Conservation (phyloP, 116 monocot species). For the Papilionanthe hybrid region DNA sequence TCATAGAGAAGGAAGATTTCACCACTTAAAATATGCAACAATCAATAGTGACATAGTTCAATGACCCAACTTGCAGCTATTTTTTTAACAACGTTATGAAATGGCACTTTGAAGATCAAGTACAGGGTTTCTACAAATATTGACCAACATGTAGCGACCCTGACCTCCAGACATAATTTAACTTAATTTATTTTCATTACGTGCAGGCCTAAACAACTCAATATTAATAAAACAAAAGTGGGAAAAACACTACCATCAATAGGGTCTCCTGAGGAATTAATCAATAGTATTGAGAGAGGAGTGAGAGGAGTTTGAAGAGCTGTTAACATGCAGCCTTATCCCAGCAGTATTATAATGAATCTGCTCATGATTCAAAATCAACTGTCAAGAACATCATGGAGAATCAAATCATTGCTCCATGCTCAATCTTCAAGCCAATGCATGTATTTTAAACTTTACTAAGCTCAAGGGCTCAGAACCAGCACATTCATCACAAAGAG, state of each 20-base stretch:
- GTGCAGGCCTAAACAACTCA: too few species aligned
- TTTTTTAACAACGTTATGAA: background rate
- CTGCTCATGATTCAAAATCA: background rate
- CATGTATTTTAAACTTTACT: background rate
- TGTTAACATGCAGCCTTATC: background rate
- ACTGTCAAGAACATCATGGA: background rate
- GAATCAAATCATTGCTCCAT: too few species aligned
- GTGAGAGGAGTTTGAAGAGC: too few species aligned
- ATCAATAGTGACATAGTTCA: background rate
- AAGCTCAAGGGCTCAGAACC: background rate
- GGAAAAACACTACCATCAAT: too few species aligned
- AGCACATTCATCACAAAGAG: background rate
- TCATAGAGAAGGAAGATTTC: background rate
- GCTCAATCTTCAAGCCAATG: background rate
- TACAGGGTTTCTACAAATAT: background rate
- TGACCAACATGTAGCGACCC: too few species aligned
- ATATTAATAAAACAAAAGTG: too few species aligned
- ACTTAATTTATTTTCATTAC: too few species aligned
- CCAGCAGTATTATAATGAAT: background rate
- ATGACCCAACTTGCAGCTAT: too few species aligned
- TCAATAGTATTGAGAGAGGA: too few species aligned
- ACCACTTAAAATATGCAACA: background rate
- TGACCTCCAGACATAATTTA: too few species aligned
- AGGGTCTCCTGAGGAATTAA: too few species aligned
- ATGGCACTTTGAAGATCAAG: background rate